Conservation (phyloP, 2,329 filamentous ascomycete species). For the Arthrocladium fulminans region DNA sequence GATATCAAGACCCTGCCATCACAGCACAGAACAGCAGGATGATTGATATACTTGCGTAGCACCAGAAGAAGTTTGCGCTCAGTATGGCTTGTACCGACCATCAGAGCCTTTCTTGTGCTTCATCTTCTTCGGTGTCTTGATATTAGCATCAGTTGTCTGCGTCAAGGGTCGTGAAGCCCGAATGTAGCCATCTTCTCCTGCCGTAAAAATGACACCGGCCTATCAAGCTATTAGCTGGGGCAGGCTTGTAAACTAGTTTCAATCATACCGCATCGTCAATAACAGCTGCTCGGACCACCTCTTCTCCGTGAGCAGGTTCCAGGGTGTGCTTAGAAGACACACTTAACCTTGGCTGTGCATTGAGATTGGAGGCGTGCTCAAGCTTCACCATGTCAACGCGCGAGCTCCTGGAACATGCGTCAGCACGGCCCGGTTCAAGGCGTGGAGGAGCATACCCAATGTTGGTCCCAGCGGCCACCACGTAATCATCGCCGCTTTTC, state of each 20-base stretch:
- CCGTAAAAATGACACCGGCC: slow-evolving; percentile 35
- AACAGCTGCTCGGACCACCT: slow-evolving; percentile 39
- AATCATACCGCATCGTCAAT: slow-evolving; percentile 36
- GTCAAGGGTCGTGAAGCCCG: slow-evolving; percentile 13
- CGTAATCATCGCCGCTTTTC: slow-evolving; percentile 16
- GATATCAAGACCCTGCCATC: slow-evolving; percentile 26
- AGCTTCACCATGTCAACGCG: slow-evolving; percentile 33
- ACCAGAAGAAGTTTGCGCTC: slow-evolving; percentile 26
- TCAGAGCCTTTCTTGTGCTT: slow-evolving; percentile 16
- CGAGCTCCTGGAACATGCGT: slow-evolving; percentile 13
- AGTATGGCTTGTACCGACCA: slow-evolving; percentile 20
- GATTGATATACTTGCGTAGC: slow-evolving; percentile 20
- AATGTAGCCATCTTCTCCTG: slow-evolving; percentile 35
- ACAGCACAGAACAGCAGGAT: slow-evolving; percentile 13
- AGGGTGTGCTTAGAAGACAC: slow-evolving; percentile 34
- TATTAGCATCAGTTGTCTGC: neutral
- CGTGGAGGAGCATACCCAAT: slow-evolving; percentile 11
- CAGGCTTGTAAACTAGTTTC: neutral
- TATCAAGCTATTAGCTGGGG: slow-evolving; percentile 15
- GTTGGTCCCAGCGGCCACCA: slow-evolving; percentile 21
- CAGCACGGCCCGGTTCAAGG: neutral
- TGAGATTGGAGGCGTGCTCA: slow-evolving; percentile 23
- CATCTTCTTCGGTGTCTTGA: slow-evolving; percentile 9
- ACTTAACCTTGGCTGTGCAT: slow-evolving; percentile 29
- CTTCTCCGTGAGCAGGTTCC: slow-evolving; percentile 41